Evolutionary conservation across 768 basidiomycete genomes (phyloP).

Genomic region (Kwoniella bestiolae): DNA sequence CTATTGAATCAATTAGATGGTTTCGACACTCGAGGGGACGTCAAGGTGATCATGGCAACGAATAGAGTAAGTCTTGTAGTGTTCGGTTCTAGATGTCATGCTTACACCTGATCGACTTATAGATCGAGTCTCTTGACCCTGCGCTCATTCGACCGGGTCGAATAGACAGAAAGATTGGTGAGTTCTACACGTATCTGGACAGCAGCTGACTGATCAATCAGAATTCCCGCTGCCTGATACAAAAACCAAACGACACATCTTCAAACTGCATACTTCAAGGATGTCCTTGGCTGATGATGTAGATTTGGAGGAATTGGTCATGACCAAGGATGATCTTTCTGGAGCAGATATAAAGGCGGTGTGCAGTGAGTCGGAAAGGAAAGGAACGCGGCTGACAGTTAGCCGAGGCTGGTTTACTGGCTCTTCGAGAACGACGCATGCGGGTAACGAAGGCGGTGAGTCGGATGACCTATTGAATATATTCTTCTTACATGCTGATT

Average conservation of each 20-base stretch:
- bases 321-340: constrained; percentile 91
- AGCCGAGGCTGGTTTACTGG: constrained; percentile 96
- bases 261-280: constrained; percentile 86
- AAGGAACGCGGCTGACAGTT: constrained; percentile 14
- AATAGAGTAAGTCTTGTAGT: constrained; percentile 63
- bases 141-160: constrained; percentile 97
- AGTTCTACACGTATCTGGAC: constrained; percentile 15
- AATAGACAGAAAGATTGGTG: constrained; percentile 93
- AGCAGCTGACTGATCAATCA: constrained; percentile 25
- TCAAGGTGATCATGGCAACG: constrained; percentile 99
- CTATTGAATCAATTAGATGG: constrained; percentile 97
- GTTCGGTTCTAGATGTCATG: background rate
- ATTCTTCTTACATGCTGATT: constrained; percentile 10
- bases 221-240: constrained; percentile 82
- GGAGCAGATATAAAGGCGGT: constrained; percentile 99
- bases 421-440: constrained; percentile 85
- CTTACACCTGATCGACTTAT: background rate
- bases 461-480: too few relatives aligned
- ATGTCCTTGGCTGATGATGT: constrained; percentile 85
- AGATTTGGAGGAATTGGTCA: constrained; percentile 92
- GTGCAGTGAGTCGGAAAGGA: constrained; percentile 61
- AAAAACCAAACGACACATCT: constrained; percentile 99
- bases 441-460: constrained; percentile 57
- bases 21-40: constrained; percentile 99
- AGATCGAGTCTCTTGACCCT: constrained; percentile 94